phyloP scores from a whole-genome alignment of 192 early-diverging fungal species.

The Coemansia sp. region DNA sequence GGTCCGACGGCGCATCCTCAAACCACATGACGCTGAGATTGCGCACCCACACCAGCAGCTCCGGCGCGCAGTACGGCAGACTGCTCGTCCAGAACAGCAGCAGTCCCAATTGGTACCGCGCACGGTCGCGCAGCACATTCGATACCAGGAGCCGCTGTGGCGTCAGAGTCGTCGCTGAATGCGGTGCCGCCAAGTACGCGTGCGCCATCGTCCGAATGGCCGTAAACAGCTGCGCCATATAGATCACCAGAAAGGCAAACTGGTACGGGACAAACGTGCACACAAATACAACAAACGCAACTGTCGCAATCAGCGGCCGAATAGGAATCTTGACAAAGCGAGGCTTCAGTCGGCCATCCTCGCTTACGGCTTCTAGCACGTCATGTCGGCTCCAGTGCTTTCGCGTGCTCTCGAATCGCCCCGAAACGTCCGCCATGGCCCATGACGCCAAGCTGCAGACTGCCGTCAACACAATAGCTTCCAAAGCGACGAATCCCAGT shows the following conservation, averaged over 20 bases:
- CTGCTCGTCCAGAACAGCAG: slow-evolving; percentile 69
- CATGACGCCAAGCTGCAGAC: slow-evolving; percentile 18
- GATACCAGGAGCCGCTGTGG: slow-evolving; percentile 4
- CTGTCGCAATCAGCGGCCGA: slow-evolving; percentile 28
- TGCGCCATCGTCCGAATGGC: slow-evolving; percentile 53
- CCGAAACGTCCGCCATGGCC: background rate
- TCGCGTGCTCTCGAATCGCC: slow-evolving; percentile 3
- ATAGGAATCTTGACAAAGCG: background rate
- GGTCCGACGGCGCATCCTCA: slow-evolving; percentile 77
- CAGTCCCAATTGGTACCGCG: slow-evolving; percentile 67
- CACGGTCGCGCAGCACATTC: slow-evolving; percentile 30
- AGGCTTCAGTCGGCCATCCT: slow-evolving; percentile 1
- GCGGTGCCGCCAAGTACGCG: slow-evolving; percentile 13
- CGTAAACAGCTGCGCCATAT: slow-evolving; percentile 58
- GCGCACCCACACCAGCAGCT: slow-evolving; percentile 77
- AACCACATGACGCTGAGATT: slow-evolving; percentile 81
- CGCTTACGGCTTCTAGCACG: background rate
- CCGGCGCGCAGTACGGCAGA: slow-evolving; percentile 73
- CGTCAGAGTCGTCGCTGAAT: slow-evolving; percentile 23
- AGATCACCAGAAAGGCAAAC: slow-evolving; percentile 69
- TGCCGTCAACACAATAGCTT: slow-evolving; percentile 26
- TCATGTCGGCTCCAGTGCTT: slow-evolving; percentile 10
- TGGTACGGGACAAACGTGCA: slow-evolving; percentile 71
- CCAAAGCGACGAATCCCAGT: slow-evolving; percentile 35
- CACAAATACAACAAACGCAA: slow-evolving; percentile 57